Evolutionary conservation across 2,329 filamentous ascomycete species (phyloP), one percentile per base, ranked within the genome.

Genomic region (Escovopsis sp.): DNA sequence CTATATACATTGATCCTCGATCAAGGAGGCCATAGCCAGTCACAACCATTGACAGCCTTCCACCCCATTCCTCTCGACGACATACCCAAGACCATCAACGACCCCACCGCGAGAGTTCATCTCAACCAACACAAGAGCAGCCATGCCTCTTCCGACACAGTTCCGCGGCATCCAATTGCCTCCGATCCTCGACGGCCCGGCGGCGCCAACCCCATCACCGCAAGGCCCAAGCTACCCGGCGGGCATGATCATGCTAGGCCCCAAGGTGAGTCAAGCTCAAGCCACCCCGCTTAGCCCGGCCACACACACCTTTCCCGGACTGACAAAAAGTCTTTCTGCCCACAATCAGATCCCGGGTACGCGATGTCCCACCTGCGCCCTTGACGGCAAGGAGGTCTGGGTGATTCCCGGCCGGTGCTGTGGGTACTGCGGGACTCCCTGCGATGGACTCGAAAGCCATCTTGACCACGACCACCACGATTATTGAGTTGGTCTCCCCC

Each of bases 381-480:
- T 57, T 35, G 57, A 61, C 37, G 71, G 71, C 45, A 60, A 66
- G 45, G 71, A 73, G 50, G 67, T 70, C 35, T 74, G 71, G 71
- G 71, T 74, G 20, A 70, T 72, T 45, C 70, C 68, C 29, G 71
- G 71, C 40, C 64, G 67, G 43, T 58, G 58, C 39, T 74, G 71
- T 50, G 64, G 64, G 29, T 65, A 67, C 48, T 72, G 69, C 54
- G 68, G 69, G 39, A 70, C 68, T 20, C 63, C 66, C 5, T 62
- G 59, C 37, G 57, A 57, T 37, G 34, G 29, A 14, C 35, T 43
- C 11, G 43, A 45, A 34, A 14, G 37, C 35, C 16, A 45, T 37
- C 35, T 20, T 6, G 20, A 20, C 4, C 20, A 20, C 20, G 20
- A 20, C 4, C 20, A 20, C 20, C 20, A 20, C 20, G 20, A 39